Percentiles rank a stretch among this genome's conserved stretches.
These are phyloP conservation scores for Crataegus laevigata DNA, from an alignment of 306 rosid species.

Conservation along the genomic window DNA sequence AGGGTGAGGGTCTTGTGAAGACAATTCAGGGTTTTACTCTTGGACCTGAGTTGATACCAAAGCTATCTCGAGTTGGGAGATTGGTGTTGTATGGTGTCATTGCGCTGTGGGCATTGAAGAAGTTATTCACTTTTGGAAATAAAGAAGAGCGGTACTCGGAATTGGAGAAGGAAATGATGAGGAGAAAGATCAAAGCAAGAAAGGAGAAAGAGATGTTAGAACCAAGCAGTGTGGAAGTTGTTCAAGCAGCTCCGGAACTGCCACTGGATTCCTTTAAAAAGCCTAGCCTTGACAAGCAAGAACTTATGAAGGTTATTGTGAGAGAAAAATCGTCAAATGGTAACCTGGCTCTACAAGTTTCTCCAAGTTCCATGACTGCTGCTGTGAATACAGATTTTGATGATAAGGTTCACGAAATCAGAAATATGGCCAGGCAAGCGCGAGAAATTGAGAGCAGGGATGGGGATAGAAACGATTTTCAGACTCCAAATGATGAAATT, in stretches of 20 bases:
- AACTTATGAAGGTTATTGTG: slow-evolving; percentile 44
- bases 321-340: slow-evolving; percentile 41
- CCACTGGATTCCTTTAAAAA: slow-evolving; percentile 24
- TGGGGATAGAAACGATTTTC: slow-evolving; percentile 22
- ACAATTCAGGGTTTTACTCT: slow-evolving; percentile 33
- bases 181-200: slow-evolving; percentile 75
- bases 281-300: slow-evolving; percentile 66
- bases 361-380: slow-evolving; percentile 14
- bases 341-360: slow-evolving; percentile 24
- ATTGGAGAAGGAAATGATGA: slow-evolving; percentile 76
- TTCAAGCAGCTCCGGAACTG: slow-evolving; percentile 34
- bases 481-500: slow-evolving; percentile 17
- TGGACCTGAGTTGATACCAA: slow-evolving; percentile 37
- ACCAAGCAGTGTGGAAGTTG: slow-evolving; percentile 52
- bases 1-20: slow-evolving; percentile 40
- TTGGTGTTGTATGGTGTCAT: slow-evolving; percentile 45
- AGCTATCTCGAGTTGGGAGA: slow-evolving; percentile 47
- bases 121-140: slow-evolving; percentile 38
- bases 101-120: slow-evolving; percentile 58
- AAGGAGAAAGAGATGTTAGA: slow-evolving; percentile 54
- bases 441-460: slow-evolving; percentile 43
- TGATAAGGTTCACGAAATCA: slow-evolving; percentile 54
- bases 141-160: slow-evolving; percentile 43
- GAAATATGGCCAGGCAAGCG: slow-evolving; percentile 52
- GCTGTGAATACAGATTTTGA: slow-evolving; percentile 25